Conservation (phyloP, 495 filamentous ascomycete genomes). For the Aspergillus mulundensis region DNA sequence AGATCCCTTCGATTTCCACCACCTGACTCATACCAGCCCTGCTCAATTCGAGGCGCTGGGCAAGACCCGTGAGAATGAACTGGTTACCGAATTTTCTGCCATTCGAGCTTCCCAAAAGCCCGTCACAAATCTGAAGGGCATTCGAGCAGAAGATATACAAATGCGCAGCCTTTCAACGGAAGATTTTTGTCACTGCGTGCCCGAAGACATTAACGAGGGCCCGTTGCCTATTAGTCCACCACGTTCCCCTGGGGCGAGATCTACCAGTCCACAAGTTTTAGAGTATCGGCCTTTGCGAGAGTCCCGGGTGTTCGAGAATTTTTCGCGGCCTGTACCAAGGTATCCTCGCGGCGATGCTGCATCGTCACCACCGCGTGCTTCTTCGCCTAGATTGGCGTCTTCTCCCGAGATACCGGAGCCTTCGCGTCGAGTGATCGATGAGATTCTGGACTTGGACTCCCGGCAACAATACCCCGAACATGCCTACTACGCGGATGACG, state of each 20-base stretch:
- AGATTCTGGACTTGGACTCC: constrained; percentile 35
- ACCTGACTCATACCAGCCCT: constrained; percentile 72
- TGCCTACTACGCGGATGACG: constrained; percentile 30
- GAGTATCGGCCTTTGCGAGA: constrained; percentile 17
- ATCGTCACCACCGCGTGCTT: constrained; percentile 26
- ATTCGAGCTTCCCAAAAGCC: constrained; percentile 65
- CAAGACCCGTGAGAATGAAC: constrained; percentile 52
- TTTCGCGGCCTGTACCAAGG: constrained; percentile 46
- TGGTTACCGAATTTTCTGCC: constrained; percentile 63
- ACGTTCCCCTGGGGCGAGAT: constrained; percentile 13
- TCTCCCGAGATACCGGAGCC: constrained; percentile 35
- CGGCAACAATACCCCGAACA: constrained; percentile 31
- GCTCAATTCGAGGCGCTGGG: constrained; percentile 59
- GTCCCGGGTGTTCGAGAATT: constrained; percentile 45
- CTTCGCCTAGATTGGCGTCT: constrained; percentile 28
- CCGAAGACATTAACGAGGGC: constrained; percentile 19
- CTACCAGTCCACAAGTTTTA: constrained; percentile 18
- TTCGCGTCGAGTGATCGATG: constrained; percentile 42
- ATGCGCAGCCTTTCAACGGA: constrained; percentile 60
- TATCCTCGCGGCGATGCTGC: constrained; percentile 27
- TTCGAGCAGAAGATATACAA: constrained; percentile 61
- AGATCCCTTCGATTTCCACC: constrained; percentile 83
- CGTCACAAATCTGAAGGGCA: constrained; percentile 55
- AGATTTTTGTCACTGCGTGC: constrained; percentile 25
- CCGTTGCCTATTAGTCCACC: constrained; percentile 18